phyloP scores from a whole-genome alignment of 2,329 filamentous ascomycete species.

The Exophiala mesophila region DNA sequence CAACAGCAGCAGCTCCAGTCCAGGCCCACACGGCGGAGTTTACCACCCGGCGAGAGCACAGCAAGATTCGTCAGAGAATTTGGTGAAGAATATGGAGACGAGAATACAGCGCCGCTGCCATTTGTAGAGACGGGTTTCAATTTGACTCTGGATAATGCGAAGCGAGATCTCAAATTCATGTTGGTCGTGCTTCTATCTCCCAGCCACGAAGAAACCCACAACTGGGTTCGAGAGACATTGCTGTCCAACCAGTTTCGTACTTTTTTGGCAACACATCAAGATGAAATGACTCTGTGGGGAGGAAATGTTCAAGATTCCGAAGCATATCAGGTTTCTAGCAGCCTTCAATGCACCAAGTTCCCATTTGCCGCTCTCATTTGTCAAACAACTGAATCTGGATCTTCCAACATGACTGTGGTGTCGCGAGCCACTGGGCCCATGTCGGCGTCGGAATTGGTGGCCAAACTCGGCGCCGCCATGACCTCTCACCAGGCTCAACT shows the following conservation, averaged over 20 bases:
- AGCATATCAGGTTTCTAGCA: conserved; percentile 85
- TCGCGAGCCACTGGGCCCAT: conserved; percentile 71
- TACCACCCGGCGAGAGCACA: conserved; percentile 82
- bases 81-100: conserved; percentile 81
- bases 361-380: conserved; percentile 84
- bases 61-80: conserved; percentile 88
- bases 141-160: conserved; percentile 82
- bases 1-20: conserved; percentile 63
- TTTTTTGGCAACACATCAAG: conserved; percentile 68
- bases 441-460: conserved; percentile 64
- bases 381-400: conserved; percentile 69
- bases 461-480: conserved; percentile 69
- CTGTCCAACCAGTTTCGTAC: conserved; percentile 67
- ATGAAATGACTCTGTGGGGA: conserved; percentile 84
- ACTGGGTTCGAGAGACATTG: conserved; percentile 77
- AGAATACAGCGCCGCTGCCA: conserved; percentile 50
- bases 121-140: conserved; percentile 89
- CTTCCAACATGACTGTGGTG: conserved; percentile 81
- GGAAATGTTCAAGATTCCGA: conserved; percentile 91
- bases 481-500: conserved; percentile 72
- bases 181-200: conserved; percentile 84
- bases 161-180: conserved; percentile 85
- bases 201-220: conserved; percentile 86
- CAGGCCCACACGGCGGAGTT: conserved; percentile 59
- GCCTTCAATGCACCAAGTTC: conserved; percentile 85